These are phyloP conservation scores for Dioscorea alata DNA, from an alignment of 106 monocot genomes.

Conservation along the genomic window DNA sequence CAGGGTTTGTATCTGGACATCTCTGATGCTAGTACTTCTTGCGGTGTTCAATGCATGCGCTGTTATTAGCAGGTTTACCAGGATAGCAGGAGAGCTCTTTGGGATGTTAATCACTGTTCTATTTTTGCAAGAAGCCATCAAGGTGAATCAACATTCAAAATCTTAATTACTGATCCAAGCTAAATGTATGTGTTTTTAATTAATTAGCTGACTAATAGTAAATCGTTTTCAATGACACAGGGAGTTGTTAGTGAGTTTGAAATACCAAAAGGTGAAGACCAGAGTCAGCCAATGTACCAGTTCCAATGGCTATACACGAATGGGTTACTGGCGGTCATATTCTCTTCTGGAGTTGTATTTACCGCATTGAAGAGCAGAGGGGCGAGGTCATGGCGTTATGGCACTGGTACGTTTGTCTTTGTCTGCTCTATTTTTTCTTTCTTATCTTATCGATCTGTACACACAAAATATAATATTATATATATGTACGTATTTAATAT, in stretches of 20 bases:
- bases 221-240: conserved; percentile 19
- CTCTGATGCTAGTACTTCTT: conserved; percentile 59
- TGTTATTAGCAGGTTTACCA: conserved; percentile 78
- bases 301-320: conserved; percentile 82
- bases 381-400: conserved; percentile 80
- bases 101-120: conserved; percentile 95
- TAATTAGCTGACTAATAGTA: too few species aligned
- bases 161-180: background rate
- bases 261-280: conserved; percentile 45
- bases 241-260: conserved; percentile 71
- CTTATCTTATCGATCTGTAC: background rate
- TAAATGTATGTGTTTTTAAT: too few species aligned
- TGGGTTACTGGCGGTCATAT: conserved; percentile 71
- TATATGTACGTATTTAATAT: background rate
- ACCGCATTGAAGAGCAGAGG: conserved; percentile 71
- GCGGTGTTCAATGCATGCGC: conserved; percentile 69
- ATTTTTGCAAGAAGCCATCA: conserved; percentile 91
- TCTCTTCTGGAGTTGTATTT: conserved; percentile 59
- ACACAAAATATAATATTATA: too few species aligned
- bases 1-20: conserved; percentile 98
- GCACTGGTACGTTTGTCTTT: conserved; percentile 72
- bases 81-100: conserved; percentile 85
- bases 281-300: conserved; percentile 26
- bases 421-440: background rate
- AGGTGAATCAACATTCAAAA: conserved; percentile 28